Evolutionary conservation across 176 grass and related monocot species (phyloP).

Genomic region (sorghum (Sorghum bicolor)): Sorghum_bicolor_NCBIv3 NC_012879.2:47393501-47394000

Average conservation of each 20-base stretch:
- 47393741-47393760: background rate
- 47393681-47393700: background rate
- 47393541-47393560: no score
- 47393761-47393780: constrained; percentile 11
- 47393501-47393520: no score
- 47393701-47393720: background rate
- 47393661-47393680: background rate
- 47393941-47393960: constrained; percentile 41
- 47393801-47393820: constrained; percentile 17
- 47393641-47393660: background rate
- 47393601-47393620: background rate
- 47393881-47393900: constrained; percentile 15
- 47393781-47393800: constrained; percentile 22
- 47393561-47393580: no score
- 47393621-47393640: background rate
- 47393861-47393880: constrained; percentile 35
- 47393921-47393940: constrained; percentile 25
- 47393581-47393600: background rate
- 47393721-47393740: constrained; percentile 17
- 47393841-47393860: constrained; percentile 39
- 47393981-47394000: constrained; percentile 53
- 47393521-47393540: no score
- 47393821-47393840: constrained; percentile 41
- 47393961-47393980: constrained; percentile 36
- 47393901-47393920: constrained; percentile 36